Conservation (phyloP, 208 protist genomes). For the Phytomonas francai region DNA sequence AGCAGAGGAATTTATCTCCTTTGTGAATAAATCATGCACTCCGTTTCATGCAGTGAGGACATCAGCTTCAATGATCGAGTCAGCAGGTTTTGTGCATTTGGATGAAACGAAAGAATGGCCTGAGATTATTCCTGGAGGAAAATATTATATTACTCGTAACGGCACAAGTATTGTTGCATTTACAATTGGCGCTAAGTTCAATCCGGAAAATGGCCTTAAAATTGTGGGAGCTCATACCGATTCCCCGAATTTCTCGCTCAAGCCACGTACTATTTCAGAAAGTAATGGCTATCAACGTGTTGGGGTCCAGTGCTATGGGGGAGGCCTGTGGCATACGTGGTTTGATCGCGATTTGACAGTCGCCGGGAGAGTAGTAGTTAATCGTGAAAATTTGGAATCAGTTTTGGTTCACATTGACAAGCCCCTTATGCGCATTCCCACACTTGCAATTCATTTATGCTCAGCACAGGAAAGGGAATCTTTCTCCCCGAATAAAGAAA, state of each 20-base stretch:
- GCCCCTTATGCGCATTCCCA: conserved; percentile 93
- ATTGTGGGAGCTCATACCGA: conserved; percentile 97
- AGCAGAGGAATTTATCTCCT: conserved; percentile 56
- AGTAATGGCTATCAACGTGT: conserved; percentile 43
- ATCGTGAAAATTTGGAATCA: conserved; percentile 25
- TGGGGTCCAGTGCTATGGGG: conserved; percentile 82
- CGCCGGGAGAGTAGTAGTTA: conserved; percentile 72
- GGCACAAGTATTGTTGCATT: conserved; percentile 95
- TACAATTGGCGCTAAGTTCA: conserved; percentile 89
- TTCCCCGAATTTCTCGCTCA: conserved; percentile 89
- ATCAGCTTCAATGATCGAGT: conserved; percentile 29
- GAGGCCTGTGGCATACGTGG: conserved; percentile 87
- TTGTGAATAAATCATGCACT: conserved; percentile 55
- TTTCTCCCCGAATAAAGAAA: conserved; percentile 95
- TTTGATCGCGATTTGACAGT: conserved; percentile 88
- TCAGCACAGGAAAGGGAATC: conserved; percentile 46
- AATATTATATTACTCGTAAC: conserved; percentile 97
- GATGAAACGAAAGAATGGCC: conserved; percentile 49
- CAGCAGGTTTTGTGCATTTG: conserved; percentile 49
- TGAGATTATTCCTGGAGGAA: conserved; percentile 58
- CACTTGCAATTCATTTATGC: conserved; percentile 95
- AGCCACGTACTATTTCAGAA: conserved; percentile 44
- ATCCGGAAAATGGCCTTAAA: conserved; percentile 78
- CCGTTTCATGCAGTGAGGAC: conserved; percentile 77
- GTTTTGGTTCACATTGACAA: conserved; percentile 78